phyloP scores from a whole-genome alignment of 2,329 filamentous ascomycete species.

The Xylariales sp. region DNA sequence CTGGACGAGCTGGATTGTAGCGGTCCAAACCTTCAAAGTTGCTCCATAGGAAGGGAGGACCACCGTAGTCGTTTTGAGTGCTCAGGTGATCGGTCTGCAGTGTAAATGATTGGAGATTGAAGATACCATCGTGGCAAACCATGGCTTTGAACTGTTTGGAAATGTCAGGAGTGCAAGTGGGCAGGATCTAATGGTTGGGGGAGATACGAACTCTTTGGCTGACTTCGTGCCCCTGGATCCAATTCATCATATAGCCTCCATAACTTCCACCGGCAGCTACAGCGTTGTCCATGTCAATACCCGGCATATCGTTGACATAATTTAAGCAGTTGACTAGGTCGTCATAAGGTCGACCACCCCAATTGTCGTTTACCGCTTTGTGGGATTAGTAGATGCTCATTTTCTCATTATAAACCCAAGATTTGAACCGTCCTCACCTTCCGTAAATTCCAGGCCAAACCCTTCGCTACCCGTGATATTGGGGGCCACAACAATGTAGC shows the following conservation, averaged over 20 bases:
- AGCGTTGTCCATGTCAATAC: constrained; percentile 48
- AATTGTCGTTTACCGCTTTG: constrained; percentile 45
- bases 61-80: constrained; percentile 33
- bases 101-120: constrained; percentile 23
- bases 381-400: constrained; percentile 16
- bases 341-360: constrained; percentile 50
- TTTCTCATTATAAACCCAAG: too few relatives aligned
- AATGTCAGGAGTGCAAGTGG: constrained; percentile 11
- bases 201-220: constrained; percentile 36
- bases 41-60: constrained; percentile 37
- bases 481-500: constrained; percentile 55
- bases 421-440: constrained; percentile 15
- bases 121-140: constrained; percentile 48
- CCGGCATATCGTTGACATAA: constrained; percentile 45
- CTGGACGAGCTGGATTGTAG: constrained; percentile 43
- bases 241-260: constrained; percentile 59
- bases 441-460: constrained; percentile 40
- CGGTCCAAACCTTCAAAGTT: constrained; percentile 41
- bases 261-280: constrained; percentile 50
- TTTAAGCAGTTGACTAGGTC: constrained; percentile 52
- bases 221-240: constrained; percentile 50
- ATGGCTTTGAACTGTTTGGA: constrained; percentile 45
- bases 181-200: not conserved
- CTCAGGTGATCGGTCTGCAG: constrained; percentile 19
- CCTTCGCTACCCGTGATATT: constrained; percentile 56